Conservation (phyloP, 2,329 filamentous ascomycete species). For the Sclerotinia glacialis region DNA sequence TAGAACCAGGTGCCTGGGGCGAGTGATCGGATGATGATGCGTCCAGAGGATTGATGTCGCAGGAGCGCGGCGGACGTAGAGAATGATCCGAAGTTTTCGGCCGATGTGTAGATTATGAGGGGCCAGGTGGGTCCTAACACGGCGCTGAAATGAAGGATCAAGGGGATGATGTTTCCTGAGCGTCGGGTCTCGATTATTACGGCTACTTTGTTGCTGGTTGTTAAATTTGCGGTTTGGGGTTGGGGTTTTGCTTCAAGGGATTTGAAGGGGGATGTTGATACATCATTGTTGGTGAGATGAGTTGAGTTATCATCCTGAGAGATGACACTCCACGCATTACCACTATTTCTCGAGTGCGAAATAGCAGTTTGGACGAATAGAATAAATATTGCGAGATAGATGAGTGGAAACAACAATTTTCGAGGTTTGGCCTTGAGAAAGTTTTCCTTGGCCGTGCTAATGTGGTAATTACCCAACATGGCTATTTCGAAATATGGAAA, state of each 20-base stretch:
- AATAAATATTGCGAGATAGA: slow-evolving; percentile 14
- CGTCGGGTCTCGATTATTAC: slow-evolving; percentile 43
- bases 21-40: slow-evolving; percentile 43
- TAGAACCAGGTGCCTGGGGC: slow-evolving; percentile 41
- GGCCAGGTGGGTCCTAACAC: slow-evolving; percentile 47
- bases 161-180: slow-evolving; percentile 39
- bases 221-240: slow-evolving; percentile 28
- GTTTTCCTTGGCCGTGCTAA: slow-evolving; percentile 13
- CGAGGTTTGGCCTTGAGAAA: slow-evolving; percentile 19
- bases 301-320: background rate
- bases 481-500: background rate
- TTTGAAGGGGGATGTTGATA: background rate
- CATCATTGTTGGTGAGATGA: background rate
- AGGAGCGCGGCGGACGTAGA: slow-evolving; percentile 41
- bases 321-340: background rate
- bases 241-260: background rate
- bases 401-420: slow-evolving; percentile 12
- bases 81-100: slow-evolving; percentile 34
- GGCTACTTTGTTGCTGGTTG: slow-evolving; percentile 38
- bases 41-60: slow-evolving; percentile 39
- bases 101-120: slow-evolving; percentile 44
- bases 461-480: slow-evolving; percentile 12
- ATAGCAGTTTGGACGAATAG: slow-evolving; percentile 13
- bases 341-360: background rate
- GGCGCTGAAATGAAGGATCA: slow-evolving; percentile 43